Conservation (phyloP, 208 protist genomes). For the Balamuthia mandrillaris region DNA sequence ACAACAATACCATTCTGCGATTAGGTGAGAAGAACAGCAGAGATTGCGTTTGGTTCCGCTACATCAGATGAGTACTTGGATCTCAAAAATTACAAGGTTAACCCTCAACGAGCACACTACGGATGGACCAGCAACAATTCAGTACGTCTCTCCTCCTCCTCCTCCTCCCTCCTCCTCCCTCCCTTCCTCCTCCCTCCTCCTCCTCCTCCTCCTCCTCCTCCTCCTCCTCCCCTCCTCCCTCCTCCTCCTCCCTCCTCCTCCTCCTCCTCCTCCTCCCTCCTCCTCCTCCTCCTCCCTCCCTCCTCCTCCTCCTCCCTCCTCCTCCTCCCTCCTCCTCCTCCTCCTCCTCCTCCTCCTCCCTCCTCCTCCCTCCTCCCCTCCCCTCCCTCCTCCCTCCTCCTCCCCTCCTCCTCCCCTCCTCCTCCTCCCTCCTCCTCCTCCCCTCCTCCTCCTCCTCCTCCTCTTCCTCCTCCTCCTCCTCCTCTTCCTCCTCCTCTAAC, state of each 20-base stretch:
- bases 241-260: background rate
- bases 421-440: background rate
- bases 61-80: slow-evolving; percentile 69
- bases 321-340: slow-evolving; percentile 20
- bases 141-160: background rate
- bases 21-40: slow-evolving; percentile 66
- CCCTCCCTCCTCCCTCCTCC: slow-evolving; percentile 29
- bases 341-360: background rate
- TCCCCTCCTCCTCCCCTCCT: background rate
- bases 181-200: background rate
- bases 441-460: background rate
- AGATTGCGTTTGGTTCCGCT: slow-evolving; percentile 76
- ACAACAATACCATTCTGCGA: background rate
- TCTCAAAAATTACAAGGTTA: slow-evolving; percentile 77
- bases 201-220: background rate
- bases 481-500: too few species aligned
- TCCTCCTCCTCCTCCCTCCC: background rate
- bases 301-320: slow-evolving; percentile 68
- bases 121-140: slow-evolving; percentile 81
- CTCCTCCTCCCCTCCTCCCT: background rate
- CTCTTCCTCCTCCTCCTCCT: background rate
- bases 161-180: background rate
- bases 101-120: slow-evolving; percentile 66
- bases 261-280: background rate
- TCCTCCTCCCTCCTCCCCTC: slow-evolving; percentile 59